A percentile compares a stretch with the other conserved stretches of the same genome.
These are phyloP conservation scores for Ustilago shanxiensis DNA, from an alignment of 1,284 basidiomycete species.

Conservation along the genomic window DNA sequence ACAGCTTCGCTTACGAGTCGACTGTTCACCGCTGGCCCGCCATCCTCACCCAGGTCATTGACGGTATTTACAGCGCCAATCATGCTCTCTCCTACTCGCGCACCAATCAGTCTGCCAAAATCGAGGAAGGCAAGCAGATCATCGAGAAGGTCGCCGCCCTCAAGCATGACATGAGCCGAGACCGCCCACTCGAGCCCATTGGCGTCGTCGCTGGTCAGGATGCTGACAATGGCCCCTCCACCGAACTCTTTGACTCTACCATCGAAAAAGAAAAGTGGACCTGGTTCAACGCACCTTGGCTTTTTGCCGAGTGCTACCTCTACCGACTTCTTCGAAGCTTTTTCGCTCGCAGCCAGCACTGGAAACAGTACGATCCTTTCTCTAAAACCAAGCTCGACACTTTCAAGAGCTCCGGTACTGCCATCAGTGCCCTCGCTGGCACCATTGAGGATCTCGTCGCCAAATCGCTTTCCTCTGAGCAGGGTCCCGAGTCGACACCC, in stretches of 20 bases:
- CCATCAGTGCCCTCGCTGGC: slow-evolving; percentile 76
- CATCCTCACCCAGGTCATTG: slow-evolving; percentile 84
- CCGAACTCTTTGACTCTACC: slow-evolving; percentile 54
- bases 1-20: slow-evolving; percentile 75
- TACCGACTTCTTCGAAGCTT: slow-evolving; percentile 86
- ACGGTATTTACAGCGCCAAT: slow-evolving; percentile 76
- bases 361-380: slow-evolving; percentile 88
- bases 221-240: slow-evolving; percentile 78
- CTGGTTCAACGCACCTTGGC: slow-evolving; percentile 91
- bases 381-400: slow-evolving; percentile 82
- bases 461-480: slow-evolving; percentile 43
- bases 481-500: slow-evolving; percentile 47
- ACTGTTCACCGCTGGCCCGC: slow-evolving; percentile 85
- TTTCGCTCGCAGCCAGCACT: slow-evolving; percentile 80
- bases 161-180: slow-evolving; percentile 89
- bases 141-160: slow-evolving; percentile 84
- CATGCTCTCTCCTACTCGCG: slow-evolving; percentile 58
- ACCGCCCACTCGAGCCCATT: slow-evolving; percentile 77
- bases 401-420: slow-evolving; percentile 82
- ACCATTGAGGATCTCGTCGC: slow-evolving; percentile 58
- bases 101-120: slow-evolving; percentile 73
- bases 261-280: slow-evolving; percentile 73
- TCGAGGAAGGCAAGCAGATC: slow-evolving; percentile 80
- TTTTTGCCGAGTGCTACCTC: slow-evolving; percentile 86
- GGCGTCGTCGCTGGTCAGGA: slow-evolving; percentile 35